phyloP scores from a whole-genome alignment of 495 filamentous ascomycete genomes.

The Xylaria castorea region DNA sequence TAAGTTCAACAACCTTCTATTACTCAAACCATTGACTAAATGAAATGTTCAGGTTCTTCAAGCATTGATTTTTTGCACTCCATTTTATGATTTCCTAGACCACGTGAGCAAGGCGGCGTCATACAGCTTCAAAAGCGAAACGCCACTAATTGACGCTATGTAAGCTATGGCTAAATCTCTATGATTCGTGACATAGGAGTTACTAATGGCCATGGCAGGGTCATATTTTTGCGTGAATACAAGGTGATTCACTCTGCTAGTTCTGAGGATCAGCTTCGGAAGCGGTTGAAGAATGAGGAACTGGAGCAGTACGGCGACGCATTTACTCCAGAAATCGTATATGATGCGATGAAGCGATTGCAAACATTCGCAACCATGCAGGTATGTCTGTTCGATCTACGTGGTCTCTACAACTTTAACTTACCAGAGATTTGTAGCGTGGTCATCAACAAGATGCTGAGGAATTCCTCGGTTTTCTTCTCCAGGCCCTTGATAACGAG shows the following conservation, averaged over 20 bases:
- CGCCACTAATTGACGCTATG: conserved; percentile 93
- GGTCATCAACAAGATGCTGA: conserved; percentile 98
- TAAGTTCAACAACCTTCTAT: conserved; percentile 53
- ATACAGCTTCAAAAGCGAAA: conserved; percentile 93
- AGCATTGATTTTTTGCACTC: conserved; percentile 88
- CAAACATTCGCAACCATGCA: conserved; percentile 92
- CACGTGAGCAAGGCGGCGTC: conserved; percentile 80
- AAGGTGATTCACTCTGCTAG: conserved; percentile 78
- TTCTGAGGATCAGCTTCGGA: conserved; percentile 73
- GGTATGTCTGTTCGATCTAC: conserved; percentile 54
- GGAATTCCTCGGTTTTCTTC: conserved; percentile 92
- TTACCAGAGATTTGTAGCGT: conserved; percentile 60
- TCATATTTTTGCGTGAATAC: conserved; percentile 96
- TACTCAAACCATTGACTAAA: not conserved
- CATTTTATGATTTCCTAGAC: conserved; percentile 94
- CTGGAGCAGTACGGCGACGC: conserved; percentile 90
- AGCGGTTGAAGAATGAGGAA: conserved; percentile 78
- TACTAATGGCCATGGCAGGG: conserved; percentile 58
- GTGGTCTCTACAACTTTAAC: not conserved
- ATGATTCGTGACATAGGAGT: not conserved
- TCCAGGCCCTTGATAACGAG: conserved; percentile 93
- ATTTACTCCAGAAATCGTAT: conserved; percentile 94
- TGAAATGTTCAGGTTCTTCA: conserved; percentile 70
- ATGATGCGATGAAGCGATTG: conserved; percentile 85
- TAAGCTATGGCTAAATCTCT: conserved; percentile 53